phyloP scores from a whole-genome alignment of 805 yeast genomes.

The Barnettozyma populi region DNA sequence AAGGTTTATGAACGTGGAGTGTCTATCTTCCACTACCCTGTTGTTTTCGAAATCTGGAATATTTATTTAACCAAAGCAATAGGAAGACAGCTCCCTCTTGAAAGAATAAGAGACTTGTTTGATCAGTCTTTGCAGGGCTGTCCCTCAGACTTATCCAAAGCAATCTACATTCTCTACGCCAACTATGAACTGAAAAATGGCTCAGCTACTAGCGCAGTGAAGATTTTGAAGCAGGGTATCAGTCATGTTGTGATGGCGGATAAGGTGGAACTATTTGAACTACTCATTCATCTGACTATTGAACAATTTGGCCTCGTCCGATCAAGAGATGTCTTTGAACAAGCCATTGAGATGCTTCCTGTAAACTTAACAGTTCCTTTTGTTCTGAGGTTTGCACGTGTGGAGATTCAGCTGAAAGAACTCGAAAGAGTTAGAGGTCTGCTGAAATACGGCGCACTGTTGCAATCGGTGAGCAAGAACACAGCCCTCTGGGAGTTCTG shows the following conservation, averaged over 20 bases:
- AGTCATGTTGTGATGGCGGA: conserved; percentile 25
- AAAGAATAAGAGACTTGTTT: conserved; percentile 65
- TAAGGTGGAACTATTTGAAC: conserved; percentile 38
- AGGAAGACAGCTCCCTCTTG: conserved; percentile 32
- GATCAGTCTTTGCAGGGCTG: conserved; percentile 57
- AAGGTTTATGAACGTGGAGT: conserved; percentile 66
- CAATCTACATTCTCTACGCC: conserved; percentile 51
- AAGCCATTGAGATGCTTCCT: conserved; percentile 45
- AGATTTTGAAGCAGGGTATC: conserved; percentile 40
- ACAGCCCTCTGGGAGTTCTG: conserved; percentile 55
- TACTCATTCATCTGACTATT: conserved; percentile 36
- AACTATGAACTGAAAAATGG: conserved; percentile 58
- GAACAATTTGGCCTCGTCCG: conserved; percentile 36
- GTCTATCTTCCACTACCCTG: conserved; percentile 52
- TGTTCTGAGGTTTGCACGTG: conserved; percentile 46
- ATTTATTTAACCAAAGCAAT: conserved; percentile 54
- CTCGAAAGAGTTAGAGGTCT: conserved; percentile 58
- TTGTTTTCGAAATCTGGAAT: conserved; percentile 67
- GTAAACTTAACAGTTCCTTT: conserved; percentile 37
- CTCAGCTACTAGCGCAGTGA: conserved; percentile 42
- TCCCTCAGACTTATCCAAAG: conserved; percentile 42
- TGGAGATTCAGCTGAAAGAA: conserved; percentile 53
- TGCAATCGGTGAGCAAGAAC: conserved; percentile 31
- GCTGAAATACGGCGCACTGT: conserved; percentile 46
- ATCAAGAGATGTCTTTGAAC: conserved; percentile 44